Evolutionary conservation across 2,329 filamentous ascomycete genomes (phyloP), one percentile per base, ranked within the genome.

Genomic region (Venturia nashicola): DNA sequence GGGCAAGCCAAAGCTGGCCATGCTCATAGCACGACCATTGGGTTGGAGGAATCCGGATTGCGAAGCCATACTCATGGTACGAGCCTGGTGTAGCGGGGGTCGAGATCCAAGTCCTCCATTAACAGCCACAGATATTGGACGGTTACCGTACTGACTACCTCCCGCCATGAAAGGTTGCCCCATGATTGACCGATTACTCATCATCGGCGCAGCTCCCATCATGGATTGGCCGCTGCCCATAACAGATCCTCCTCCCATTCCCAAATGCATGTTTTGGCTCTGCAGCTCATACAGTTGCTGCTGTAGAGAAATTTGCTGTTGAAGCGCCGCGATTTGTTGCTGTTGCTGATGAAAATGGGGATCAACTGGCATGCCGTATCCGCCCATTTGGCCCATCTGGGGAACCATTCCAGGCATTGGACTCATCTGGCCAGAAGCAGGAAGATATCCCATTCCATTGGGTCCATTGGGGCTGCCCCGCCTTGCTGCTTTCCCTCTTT

Each of bases 401-500:
- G 32, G 32, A 40, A 32, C 23, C 63, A 59, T 62, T 5, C 46
- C 46, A 27, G 20, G 11, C 46, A 51, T 51, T 1, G 46, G 9
- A 9, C 32, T 54, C 43, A 61, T 62, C 39, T 42, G 36, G 61
- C 40, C 34, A 48, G 54, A 2, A 63, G 43, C 59, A 39, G 54
- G 44, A 59, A 48, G 34, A n/a, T 66, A 67, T 7, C 71, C 71
- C 60, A 74, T 63, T 27, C 39, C 61, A 44, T 43, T 65, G 2
- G 42, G 61, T 18, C 85, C 74, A 65, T 88, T 89, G 3, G 90
- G 89, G 70, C 88, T 94, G 42, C 89, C 90, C 70, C 91, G 81
- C 69, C 91, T 82, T 79, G 90, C 80, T 39, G 90, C 90, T 67
- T 87, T 83, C 48, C 88, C 87, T 59, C 90, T 83, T 73, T 96